Evolutionary conservation across 192 early-diverging fungal genomes (phyloP), one percentile per base, ranked within the genome.

Genomic region (Umbelopsis vinacea): DNA sequence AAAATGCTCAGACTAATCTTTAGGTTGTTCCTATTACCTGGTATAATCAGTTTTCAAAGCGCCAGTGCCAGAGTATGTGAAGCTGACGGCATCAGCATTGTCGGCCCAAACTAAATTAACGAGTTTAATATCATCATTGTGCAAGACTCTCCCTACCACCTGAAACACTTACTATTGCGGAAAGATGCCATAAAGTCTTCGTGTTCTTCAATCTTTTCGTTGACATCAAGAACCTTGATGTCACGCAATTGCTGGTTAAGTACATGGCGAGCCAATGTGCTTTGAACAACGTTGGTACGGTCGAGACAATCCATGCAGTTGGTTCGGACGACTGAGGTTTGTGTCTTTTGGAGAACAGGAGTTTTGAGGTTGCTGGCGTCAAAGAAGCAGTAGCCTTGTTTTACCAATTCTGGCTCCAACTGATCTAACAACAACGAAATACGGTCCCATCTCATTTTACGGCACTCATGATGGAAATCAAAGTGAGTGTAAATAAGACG

Each of bases 241-340:
- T 90, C 86, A 8, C 87, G 84, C 40, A 98, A 83, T 83, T 96
- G 93, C 71, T 81, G 76, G 48, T 87, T 88, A 47, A 99, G 83
- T 0, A 92, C 75, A 53, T 78, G 78, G 35, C 91, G 85, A n/a
- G 94, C 94, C 22, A 99, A 80, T 37, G 95, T 92, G 40, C 90
- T 91, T 76, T 99, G 97, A n/a, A 99, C 95, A n/a, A 99, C 97
- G 74, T 99, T 99, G 22, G 97, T 99, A 70, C 97, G 89, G 79
- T 99, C 97, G 46, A 99, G 81, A 75, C 97, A 99, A 82, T 99
- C 97, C 92, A 99, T 97, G 81, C 97, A 99, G 79, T 99, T 99
- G 2, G 95, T 92, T 37, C 97, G 90, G 37, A 96, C 86, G 38
- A 97, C 90, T 8, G 93, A 95, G 2, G 82, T 83, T 74, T 98